phyloP scores from a whole-genome alignment of 2,329 filamentous ascomycete species.

The Colletotrichum chrysophilum region DNA sequence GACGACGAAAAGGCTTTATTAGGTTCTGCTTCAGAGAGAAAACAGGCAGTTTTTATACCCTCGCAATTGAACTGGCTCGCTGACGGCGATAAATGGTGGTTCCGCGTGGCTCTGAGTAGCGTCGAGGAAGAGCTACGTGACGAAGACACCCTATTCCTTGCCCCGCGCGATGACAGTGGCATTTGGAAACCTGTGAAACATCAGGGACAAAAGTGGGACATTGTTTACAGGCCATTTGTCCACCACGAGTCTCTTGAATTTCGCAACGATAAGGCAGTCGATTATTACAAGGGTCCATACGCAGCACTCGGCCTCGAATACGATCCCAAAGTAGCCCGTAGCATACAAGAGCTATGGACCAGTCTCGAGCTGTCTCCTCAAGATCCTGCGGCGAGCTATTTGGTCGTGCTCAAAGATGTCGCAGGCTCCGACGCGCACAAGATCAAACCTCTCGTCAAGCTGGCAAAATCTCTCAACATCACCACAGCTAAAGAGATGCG shows the following conservation, averaged over 20 bases:
- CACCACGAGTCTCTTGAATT: not conserved
- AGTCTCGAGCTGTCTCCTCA: not conserved
- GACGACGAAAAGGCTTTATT: not conserved
- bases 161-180: not conserved
- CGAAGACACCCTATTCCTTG: not conserved
- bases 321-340: not conserved
- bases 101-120: not conserved
- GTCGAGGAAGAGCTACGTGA: not conserved
- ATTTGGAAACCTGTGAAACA: not conserved
- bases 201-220: not conserved
- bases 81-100: not conserved
- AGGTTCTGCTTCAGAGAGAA: not conserved
- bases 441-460: not conserved
- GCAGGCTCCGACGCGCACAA: not conserved
- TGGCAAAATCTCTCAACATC: not conserved
- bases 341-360: not conserved
- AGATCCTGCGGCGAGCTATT: not conserved
- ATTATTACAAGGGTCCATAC: not conserved
- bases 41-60: not conserved
- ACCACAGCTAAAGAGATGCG: not conserved
- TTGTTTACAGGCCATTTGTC: not conserved
- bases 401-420: not conserved
- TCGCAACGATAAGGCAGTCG: not conserved
- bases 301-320: not conserved
- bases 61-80: not conserved